Evolutionary conservation across 2,329 filamentous ascomycete species (phyloP), one percentile per base, ranked within the genome.

Genomic region (Keithomyces neogunnii): DNA sequence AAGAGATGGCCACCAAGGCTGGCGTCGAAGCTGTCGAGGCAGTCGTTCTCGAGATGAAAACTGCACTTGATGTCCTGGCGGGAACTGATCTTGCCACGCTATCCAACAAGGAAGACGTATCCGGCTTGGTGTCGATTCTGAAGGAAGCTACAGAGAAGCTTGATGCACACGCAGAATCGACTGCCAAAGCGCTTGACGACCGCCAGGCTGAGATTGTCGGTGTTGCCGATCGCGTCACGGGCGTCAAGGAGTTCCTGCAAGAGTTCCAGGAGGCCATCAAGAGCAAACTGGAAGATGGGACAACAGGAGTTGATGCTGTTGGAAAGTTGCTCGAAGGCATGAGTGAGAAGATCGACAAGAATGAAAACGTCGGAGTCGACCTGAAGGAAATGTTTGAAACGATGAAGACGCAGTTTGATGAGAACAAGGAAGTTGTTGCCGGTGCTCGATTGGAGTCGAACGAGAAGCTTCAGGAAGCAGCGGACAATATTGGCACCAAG

Each of bases 361-460:
- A 82, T 53, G 75, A 78, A 36, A 76, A 67, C 40, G 67, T 83
- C 28, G 70, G 75, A 31, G 75, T 80, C n/a, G 85, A 84, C 55
- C 71, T 91, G 49, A 85, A 84, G 60, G 84, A 86, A 51, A 77
- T 91, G 65, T 81, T 84, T 40, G 84, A 88, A 50, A 81, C 83
- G 2, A 83, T 97, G 68, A 90, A 87, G 66, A 73, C 80, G 1
- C 91, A 96, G 63, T 96, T 97, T 54, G 90, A 96, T 61, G 87
- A 91, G 56, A 85, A 88, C 9, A 86, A 89, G 59, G 83, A 84
- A 13, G 82, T 87, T n/a, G 78, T 93, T 29, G 85, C 88, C 51
- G 86, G 86, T 5, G 79, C 84, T 49, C 93, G 92, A 69, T 75
- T 89, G n/a, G 89, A 95, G 55, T 80, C 84, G 3, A 88, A 96